Conservation (phyloP, 2,329 filamentous ascomycete genomes). For the Leptographium galeiforme region DNA sequence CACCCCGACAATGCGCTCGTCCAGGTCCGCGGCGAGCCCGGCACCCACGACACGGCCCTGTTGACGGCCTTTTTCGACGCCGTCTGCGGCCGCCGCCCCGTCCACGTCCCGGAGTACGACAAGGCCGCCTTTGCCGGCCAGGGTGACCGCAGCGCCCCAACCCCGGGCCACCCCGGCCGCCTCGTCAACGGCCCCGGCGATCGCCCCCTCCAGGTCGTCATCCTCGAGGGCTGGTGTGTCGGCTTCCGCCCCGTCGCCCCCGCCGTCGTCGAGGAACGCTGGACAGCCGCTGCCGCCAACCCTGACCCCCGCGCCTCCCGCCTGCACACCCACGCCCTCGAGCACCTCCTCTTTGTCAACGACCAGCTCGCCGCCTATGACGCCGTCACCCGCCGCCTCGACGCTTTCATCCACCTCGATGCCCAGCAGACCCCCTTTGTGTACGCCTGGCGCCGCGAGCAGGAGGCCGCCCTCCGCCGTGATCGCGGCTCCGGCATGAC, state of each 20-base stretch:
- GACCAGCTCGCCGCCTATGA: constrained; percentile 33
- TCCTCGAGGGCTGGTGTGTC: constrained; percentile 87
- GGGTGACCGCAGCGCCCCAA: constrained; percentile 57
- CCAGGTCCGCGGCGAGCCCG: constrained; percentile 72
- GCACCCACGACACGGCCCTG: constrained; percentile 58
- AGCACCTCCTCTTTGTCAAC: constrained; percentile 38
- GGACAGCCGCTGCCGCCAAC: constrained; percentile 23
- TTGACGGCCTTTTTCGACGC: constrained; percentile 46
- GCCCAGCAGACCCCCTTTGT: constrained; percentile 62
- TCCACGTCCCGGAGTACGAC: constrained; percentile 62
- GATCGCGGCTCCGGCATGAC: constrained; percentile 67
- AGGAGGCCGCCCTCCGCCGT: constrained; percentile 58
- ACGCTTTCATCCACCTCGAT: constrained; percentile 48
- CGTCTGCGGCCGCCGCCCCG: constrained; percentile 37
- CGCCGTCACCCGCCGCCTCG: constrained; percentile 32
- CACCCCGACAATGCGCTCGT: constrained; percentile 63
- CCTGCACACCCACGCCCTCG: constrained; percentile 31
- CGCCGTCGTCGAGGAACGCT: constrained; percentile 34
- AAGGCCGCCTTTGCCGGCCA: constrained; percentile 65
- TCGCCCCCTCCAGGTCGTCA: constrained; percentile 45
- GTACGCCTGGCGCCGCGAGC: constrained; percentile 72
- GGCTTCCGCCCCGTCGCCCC: constrained; percentile 55
- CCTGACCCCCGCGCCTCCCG: constrained; percentile 15
- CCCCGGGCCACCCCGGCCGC: constrained; percentile 42
- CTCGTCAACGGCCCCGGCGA: constrained; percentile 38